A percentile compares a stretch with the other conserved stretches of the same genome.
Evolutionary conservation across 1,284 basidiomycete genomes (phyloP).

Genomic region (Boletus sp.): DNA sequence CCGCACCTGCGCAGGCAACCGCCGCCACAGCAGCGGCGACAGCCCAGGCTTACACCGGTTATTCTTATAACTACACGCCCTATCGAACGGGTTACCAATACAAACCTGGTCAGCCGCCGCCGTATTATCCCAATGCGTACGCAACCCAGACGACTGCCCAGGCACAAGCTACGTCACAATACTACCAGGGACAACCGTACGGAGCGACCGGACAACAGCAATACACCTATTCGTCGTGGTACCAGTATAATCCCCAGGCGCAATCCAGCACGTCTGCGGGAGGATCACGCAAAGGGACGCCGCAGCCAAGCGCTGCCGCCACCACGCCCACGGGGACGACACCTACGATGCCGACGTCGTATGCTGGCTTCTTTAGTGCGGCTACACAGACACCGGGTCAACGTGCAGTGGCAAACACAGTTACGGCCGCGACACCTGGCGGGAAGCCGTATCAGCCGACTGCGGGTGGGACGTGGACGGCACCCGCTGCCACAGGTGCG

Average conservation of each 20-base stretch:
- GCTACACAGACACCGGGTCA: slow-evolving; percentile 34
- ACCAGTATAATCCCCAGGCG: slow-evolving; percentile 30
- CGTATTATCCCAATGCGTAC: slow-evolving; percentile 32
- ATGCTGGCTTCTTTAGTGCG: slow-evolving; percentile 37
- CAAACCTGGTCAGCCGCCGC: slow-evolving; percentile 32
- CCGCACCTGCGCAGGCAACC: slow-evolving; percentile 25
- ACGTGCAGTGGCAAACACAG: slow-evolving; percentile 49
- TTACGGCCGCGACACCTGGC: slow-evolving; percentile 29
- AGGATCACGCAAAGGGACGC: slow-evolving; percentile 47
- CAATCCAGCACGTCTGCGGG: slow-evolving; percentile 25
- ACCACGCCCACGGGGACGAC: slow-evolving; percentile 26
- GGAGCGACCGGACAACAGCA: slow-evolving; percentile 29
- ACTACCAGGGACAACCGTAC: slow-evolving; percentile 32
- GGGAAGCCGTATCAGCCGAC: slow-evolving; percentile 30
- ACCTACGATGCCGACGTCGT: slow-evolving; percentile 33
- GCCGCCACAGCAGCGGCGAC: slow-evolving; percentile 22
- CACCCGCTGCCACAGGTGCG: slow-evolving; percentile 14
- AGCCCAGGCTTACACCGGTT: slow-evolving; percentile 28
- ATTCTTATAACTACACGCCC: slow-evolving; percentile 28
- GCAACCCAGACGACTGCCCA: slow-evolving; percentile 23
- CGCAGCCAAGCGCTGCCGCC: slow-evolving; percentile 37
- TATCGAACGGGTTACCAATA: slow-evolving; percentile 33
- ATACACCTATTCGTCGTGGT: slow-evolving; percentile 35
- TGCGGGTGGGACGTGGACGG: slow-evolving; percentile 26
- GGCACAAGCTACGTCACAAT: slow-evolving; percentile 29